Conservation (phyloP, 257 asterid genomes). For the Handroanthus guayacan region DNA sequence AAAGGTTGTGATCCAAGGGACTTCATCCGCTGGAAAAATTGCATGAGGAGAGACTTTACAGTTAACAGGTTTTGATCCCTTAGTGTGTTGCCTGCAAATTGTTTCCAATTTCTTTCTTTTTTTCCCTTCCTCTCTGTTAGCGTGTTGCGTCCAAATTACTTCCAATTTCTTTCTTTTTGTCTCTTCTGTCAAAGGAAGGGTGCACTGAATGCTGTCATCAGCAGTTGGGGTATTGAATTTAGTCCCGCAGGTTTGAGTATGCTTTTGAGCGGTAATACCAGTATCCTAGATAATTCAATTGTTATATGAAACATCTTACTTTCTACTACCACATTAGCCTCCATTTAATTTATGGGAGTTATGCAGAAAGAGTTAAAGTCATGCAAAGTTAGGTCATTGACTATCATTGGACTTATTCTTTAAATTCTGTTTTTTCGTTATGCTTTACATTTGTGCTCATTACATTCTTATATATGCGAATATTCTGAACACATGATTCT, state of each 20-base stretch:
- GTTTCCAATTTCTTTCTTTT: constrained; percentile 29
- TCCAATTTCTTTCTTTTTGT: constrained; percentile 28
- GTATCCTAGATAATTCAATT: background rate
- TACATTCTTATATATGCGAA: constrained; percentile 23
- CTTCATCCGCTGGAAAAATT: constrained; percentile 69
- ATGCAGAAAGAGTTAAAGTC: background rate
- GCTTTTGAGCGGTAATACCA: constrained; percentile 18
- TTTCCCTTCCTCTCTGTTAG: constrained; percentile 20
- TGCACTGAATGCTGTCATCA: constrained; percentile 26
- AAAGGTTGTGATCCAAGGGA: constrained; percentile 58
- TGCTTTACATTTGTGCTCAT: constrained; percentile 22
- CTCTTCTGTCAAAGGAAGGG: constrained; percentile 23
- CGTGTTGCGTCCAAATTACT: background rate
- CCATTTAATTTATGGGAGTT: constrained; percentile 23
- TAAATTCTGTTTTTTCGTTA: constrained; percentile 2
- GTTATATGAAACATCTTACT: constrained; percentile 28
- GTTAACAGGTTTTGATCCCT: constrained; percentile 70
- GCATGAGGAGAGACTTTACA: constrained; percentile 88
- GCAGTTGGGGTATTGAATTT: constrained; percentile 24
- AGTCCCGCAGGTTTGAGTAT: constrained; percentile 13
- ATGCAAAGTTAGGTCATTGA: constrained; percentile 1
- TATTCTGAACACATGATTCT: background rate
- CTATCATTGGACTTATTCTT: background rate
- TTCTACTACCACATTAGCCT: background rate
- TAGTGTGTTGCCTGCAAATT: constrained; percentile 13